Evolutionary conservation across 331 rosid genomes (phyloP).

Genomic region (Rhamnella rubrinervis): DNA sequence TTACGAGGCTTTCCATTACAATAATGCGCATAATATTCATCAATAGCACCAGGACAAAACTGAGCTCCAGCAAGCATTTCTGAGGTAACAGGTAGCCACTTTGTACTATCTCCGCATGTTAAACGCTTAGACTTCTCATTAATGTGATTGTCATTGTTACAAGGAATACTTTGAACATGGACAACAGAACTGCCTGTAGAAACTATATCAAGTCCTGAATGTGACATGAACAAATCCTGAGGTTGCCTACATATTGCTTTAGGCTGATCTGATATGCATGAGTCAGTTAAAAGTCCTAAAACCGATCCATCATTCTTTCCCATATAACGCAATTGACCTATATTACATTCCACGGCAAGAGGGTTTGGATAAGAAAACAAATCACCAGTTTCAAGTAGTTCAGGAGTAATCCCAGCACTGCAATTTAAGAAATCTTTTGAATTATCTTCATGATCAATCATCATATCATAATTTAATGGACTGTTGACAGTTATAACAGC

Average conservation of each 20-base stretch:
- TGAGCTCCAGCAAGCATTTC: conserved; percentile 27
- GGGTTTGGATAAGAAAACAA: conserved; percentile 16
- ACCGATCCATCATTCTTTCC: conserved; percentile 11
- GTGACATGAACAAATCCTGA: conserved; percentile 7
- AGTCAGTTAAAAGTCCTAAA: conserved; percentile 4
- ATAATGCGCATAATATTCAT: conserved; percentile 25
- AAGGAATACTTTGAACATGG: conserved; percentile 12
- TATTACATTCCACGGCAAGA: conserved; percentile 9
- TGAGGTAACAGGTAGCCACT: conserved; percentile 40
- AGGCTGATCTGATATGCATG: conserved; percentile 2
- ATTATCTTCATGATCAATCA: conserved; percentile 25
- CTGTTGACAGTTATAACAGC: neutral
- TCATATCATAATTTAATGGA: conserved; percentile 9
- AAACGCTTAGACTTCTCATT: conserved; percentile 12
- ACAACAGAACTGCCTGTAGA: conserved; percentile 3
- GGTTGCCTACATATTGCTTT: conserved; percentile 24
- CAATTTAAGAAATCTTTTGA: conserved; percentile 15
- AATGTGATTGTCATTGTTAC: neutral
- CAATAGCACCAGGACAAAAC: conserved; percentile 47
- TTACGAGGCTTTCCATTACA: conserved; percentile 11
- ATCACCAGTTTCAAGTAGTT: conserved; percentile 23
- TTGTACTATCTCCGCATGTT: neutral
- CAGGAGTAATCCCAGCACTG: conserved; percentile 12
- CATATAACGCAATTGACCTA: conserved; percentile 11
- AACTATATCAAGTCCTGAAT: conserved; percentile 28